These are phyloP conservation scores for Pythium coloratum DNA, from an alignment of 352 stramenopile genomes.

Conservation along the genomic window DNA sequence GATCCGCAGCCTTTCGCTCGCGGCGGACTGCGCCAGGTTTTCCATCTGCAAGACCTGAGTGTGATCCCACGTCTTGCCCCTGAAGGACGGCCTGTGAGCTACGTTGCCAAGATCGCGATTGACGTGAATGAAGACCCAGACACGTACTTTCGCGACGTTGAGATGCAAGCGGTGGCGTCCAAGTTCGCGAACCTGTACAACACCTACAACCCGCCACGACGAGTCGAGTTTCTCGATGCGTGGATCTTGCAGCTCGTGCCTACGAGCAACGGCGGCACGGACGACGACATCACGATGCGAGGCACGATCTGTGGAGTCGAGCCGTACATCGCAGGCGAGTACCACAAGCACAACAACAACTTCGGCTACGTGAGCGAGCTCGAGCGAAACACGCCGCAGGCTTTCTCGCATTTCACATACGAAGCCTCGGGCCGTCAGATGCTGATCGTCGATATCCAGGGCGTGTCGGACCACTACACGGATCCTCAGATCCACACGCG, in stretches of 20 bases:
- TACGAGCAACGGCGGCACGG: slow-evolving; percentile 21
- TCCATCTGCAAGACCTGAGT: slow-evolving; percentile 73
- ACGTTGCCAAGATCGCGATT: slow-evolving; percentile 83
- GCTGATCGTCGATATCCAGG: slow-evolving; percentile 95
- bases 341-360: slow-evolving; percentile 88
- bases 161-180: slow-evolving; percentile 81
- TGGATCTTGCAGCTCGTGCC: slow-evolving; percentile 77
- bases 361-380: slow-evolving; percentile 79
- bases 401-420: slow-evolving; percentile 93
- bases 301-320: slow-evolving; percentile 78
- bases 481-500: slow-evolving; percentile 92
- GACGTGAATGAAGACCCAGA: slow-evolving; percentile 76
- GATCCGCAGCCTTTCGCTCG: slow-evolving; percentile 63
- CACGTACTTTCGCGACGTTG: slow-evolving; percentile 85
- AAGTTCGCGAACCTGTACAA: slow-evolving; percentile 85
- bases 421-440: slow-evolving; percentile 89
- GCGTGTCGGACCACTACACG: slow-evolving; percentile 95
- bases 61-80: slow-evolving; percentile 19
- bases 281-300: slow-evolving; percentile 53
- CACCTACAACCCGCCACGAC: slow-evolving; percentile 73
- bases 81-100: slow-evolving; percentile 30
- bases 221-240: slow-evolving; percentile 74
- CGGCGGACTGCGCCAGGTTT: slow-evolving; percentile 64
- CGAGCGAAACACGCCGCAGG: slow-evolving; percentile 77
- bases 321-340: slow-evolving; percentile 76